Evolutionary conservation across 1,139 yeast species (phyloP), one percentile per base, ranked within the genome.

Genomic region (Debaryomycetaceae sp.): DNA sequence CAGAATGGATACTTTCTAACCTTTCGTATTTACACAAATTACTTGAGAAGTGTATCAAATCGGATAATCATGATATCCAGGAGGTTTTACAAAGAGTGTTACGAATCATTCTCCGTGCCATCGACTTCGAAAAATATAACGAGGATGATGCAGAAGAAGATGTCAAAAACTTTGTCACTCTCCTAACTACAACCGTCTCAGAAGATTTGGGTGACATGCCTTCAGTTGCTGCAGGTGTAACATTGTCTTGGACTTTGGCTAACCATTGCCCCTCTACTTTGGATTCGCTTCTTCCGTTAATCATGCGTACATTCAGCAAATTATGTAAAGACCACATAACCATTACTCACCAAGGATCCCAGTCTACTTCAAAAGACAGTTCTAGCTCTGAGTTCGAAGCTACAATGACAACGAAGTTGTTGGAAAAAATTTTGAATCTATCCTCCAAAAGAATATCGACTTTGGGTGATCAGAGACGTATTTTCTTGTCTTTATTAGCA

Each of bases 401-500:
- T 5, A 84, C 80, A 55, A 84, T 86, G 76, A 85, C 93, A 0
- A 84, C 95, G 0, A 80, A 80, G 49, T 68, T 91, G 20, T 68
- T 91, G 43, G 90, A 87, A 52, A 86, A 86, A 62, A 80, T 89
- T 29, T 71, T 95, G 42, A 85, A 84, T 51, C 77, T 93, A 45
- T 82, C 91, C 1, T 83, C 96, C 0, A 76, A 81, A 73, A 79
- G 97, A 55, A 88, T 95, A 13, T 81, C 96, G 0, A 76, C 80
- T 31, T 72, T 95, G 27, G 98, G 97, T 1, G 99, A 95, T 53
- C 97, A 95, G 59, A 79, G 99, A 48, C 78, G 99, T 43, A 83
- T 89, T 23, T 95, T 91, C 60, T 68, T 95, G 51, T 84, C 96
- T 0, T 72, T 91, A 7, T 73, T 93, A 44, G 97, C 97, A 0